These are phyloP conservation scores for Colletotrichum lentis DNA, from an alignment of 2,329 filamentous ascomycete genomes.

Conservation along the genomic window DNA sequence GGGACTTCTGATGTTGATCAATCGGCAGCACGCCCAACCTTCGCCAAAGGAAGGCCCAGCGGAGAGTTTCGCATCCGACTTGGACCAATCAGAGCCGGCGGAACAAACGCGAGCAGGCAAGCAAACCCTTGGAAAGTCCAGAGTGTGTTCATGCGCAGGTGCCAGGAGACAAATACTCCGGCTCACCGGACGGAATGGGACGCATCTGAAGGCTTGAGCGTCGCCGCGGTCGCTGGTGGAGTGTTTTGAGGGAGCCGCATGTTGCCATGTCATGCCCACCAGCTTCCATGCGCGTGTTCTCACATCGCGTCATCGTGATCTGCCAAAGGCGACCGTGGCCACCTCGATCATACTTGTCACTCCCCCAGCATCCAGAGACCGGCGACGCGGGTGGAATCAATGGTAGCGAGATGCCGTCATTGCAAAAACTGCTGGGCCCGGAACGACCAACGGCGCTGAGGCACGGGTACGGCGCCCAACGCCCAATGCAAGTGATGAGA, in stretches of 20 bases:
- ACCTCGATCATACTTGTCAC: background rate
- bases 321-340: background rate
- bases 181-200: conserved; percentile 2
- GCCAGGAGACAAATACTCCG: conserved; percentile 5
- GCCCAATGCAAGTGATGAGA: conserved; percentile 26
- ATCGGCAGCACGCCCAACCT: conserved; percentile 17
- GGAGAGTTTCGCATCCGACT: conserved; percentile 25
- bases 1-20: conserved; percentile 34
- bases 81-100: conserved; percentile 12
- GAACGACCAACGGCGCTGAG: conserved; percentile 12
- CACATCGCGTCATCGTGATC: conserved; percentile 17
- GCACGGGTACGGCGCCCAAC: background rate
- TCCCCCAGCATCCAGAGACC: background rate
- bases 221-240: conserved; percentile 18
- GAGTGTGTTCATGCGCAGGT: conserved; percentile 28
- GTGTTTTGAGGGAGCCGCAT: conserved; percentile 32
- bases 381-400: background rate
- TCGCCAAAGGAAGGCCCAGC: conserved; percentile 11
- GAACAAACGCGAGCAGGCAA: conserved; percentile 18
- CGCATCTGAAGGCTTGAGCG: conserved; percentile 23
- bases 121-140: conserved; percentile 24
- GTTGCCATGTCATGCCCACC: conserved; percentile 12
- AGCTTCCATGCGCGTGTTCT: conserved; percentile 7
- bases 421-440: background rate
- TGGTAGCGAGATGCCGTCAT: conserved; percentile 23